Conservation (phyloP, 768 basidiomycete genomes). For the Kwoniella sp. region DNA sequence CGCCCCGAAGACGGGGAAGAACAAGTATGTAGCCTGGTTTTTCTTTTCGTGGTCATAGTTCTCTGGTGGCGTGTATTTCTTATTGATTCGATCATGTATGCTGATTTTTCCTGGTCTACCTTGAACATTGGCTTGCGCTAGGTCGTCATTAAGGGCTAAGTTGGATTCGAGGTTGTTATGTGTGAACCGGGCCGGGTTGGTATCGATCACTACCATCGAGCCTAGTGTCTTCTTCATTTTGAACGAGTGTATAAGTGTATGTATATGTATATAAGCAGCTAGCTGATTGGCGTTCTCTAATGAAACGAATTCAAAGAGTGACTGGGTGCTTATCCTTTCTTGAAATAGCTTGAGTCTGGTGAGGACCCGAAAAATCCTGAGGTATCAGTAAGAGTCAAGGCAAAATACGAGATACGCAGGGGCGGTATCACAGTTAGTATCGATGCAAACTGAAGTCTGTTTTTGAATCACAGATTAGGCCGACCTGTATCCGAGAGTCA, state of each 20-base stretch:
- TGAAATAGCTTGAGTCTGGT: too few relatives aligned
- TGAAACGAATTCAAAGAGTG: too few relatives aligned
- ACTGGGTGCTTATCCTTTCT: too few relatives aligned
- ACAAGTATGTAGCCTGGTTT: conserved; percentile 49
- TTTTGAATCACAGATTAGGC: too few relatives aligned
- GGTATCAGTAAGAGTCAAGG: too few relatives aligned
- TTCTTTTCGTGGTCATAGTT: conserved; percentile 19
- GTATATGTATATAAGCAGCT: too few relatives aligned
- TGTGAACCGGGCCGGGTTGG: conserved; percentile 18
- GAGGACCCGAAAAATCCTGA: too few relatives aligned
- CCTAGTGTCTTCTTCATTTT: conserved; percentile 29
- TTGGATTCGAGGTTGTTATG: conserved; percentile 1
- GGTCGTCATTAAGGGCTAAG: not conserved
- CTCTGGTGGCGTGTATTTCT: not conserved
- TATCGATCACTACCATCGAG: conserved; percentile 30
- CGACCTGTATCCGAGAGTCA: too few relatives aligned
- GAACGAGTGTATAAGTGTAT: not conserved
- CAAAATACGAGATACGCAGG: too few relatives aligned
- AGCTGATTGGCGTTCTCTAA: too few relatives aligned
- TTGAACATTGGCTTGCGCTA: not conserved
- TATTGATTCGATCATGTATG: not conserved
- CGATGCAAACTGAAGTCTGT: too few relatives aligned
- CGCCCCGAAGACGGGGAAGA: conserved; percentile 37
- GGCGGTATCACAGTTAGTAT: too few relatives aligned
- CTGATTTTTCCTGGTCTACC: not conserved